A percentile compares a stretch with the other conserved stretches of the same genome.
phyloP scores from a whole-genome alignment of 2,329 filamentous ascomycete species.

The Cladosporium velox region DNA sequence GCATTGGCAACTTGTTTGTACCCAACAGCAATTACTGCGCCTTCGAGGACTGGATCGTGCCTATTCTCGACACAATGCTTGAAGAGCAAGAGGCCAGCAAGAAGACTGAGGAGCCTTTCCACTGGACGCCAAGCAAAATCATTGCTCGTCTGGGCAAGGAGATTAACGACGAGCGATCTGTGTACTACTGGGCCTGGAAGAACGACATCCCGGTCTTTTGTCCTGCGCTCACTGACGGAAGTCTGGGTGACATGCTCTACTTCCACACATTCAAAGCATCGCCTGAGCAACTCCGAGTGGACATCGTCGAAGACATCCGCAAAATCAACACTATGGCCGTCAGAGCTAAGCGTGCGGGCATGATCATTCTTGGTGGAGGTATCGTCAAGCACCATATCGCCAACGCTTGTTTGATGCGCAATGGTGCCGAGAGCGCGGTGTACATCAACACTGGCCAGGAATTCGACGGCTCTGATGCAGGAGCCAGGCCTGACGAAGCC shows the following conservation, averaged over 20 bases:
- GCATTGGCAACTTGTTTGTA: conserved; percentile 93
- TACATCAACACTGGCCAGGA: conserved; percentile 98
- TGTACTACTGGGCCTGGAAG: conserved; percentile 97
- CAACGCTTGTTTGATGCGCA: conserved; percentile 96
- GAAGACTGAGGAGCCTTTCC: conserved; percentile 59
- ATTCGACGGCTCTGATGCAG: conserved; percentile 95
- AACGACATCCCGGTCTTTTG: conserved; percentile 98
- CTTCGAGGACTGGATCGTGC: conserved; percentile 97
- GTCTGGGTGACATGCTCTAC: conserved; percentile 95
- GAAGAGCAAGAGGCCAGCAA: conserved; percentile 86
- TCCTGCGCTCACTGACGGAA: conserved; percentile 91
- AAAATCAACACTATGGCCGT: conserved; percentile 91
- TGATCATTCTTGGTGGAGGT: conserved; percentile 93
- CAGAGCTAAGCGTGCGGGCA: conserved; percentile 81
- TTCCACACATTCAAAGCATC: conserved; percentile 95
- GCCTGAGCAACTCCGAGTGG: conserved; percentile 77
- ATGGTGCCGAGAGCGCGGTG: conserved; percentile 93
- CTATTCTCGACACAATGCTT: conserved; percentile 91
- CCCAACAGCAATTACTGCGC: conserved; percentile 97
- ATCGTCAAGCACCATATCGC: conserved; percentile 99
- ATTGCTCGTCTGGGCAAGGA: conserved; percentile 88
- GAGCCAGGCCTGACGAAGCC: conserved; percentile 91
- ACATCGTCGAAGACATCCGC: conserved; percentile 92
- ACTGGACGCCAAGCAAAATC: conserved; percentile 94
- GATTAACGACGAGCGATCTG: conserved; percentile 87